These are phyloP conservation scores for Phellopilus nigrolimitatus DNA, from an alignment of 1,284 basidiomycete species.

Conservation along the genomic window DNA sequence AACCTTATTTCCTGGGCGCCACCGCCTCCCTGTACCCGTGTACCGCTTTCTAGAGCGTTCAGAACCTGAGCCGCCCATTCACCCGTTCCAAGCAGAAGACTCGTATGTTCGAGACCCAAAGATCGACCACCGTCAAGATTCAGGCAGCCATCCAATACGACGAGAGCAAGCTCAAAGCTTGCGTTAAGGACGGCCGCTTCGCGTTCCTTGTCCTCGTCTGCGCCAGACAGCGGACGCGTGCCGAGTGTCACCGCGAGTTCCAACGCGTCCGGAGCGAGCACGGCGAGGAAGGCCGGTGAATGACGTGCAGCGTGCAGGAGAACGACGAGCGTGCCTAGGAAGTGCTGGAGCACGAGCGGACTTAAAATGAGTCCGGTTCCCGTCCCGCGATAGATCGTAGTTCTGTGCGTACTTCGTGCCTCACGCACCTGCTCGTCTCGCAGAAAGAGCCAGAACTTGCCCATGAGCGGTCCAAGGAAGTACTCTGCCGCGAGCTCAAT, in stretches of 20 bases:
- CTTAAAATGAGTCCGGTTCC: constrained; percentile 80
- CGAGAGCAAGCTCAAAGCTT: constrained; percentile 72
- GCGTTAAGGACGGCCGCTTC: constrained; percentile 66
- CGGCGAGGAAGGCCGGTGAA: constrained; percentile 71
- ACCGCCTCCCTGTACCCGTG: constrained; percentile 59
- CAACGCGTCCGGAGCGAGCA: constrained; percentile 76
- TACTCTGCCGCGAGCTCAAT: constrained; percentile 77
- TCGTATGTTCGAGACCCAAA: constrained; percentile 70
- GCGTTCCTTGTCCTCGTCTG: constrained; percentile 41
- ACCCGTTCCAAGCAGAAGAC: constrained; percentile 64
- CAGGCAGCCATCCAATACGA: constrained; percentile 70
- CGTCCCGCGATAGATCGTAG: constrained; percentile 58
- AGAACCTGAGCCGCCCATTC: constrained; percentile 82
- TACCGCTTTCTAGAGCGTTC: constrained; percentile 58
- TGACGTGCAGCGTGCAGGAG: constrained; percentile 78
- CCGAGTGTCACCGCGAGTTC: constrained; percentile 81
- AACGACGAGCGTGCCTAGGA: constrained; percentile 75
- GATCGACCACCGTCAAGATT: constrained; percentile 74
- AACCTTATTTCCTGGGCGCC: constrained; percentile 56
- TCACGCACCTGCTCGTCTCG: constrained; percentile 76
- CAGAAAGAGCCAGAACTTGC: constrained; percentile 87
- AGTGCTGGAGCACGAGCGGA: constrained; percentile 68
- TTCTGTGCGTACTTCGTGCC: constrained; percentile 51
- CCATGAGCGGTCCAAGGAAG: constrained; percentile 85
- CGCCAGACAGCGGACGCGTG: constrained; percentile 52